Conservation (phyloP, 257 asterid species). For the Przewalskia tangutica region DNA sequence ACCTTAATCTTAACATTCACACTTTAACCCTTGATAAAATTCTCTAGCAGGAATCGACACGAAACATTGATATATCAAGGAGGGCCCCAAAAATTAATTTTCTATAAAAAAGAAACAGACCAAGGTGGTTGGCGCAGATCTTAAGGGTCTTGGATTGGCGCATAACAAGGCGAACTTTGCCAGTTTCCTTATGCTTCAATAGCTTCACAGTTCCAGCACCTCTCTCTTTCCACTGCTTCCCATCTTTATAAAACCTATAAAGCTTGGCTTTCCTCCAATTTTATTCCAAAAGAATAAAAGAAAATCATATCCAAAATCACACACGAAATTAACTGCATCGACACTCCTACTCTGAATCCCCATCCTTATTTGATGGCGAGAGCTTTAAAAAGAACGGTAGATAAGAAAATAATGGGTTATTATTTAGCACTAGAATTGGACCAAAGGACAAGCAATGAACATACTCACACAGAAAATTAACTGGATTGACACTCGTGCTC, state of each 20-base stretch:
- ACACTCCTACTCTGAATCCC: not conserved
- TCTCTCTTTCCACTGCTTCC: conserved; percentile 49
- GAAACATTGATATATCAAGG: not conserved
- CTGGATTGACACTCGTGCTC: not conserved
- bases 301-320: not conserved
- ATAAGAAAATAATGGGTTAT: not conserved
- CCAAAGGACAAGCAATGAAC: not conserved
- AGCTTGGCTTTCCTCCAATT: conserved; percentile 34
- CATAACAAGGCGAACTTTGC: conserved; percentile 45
- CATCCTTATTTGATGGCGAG: not conserved
- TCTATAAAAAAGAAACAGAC: conserved; percentile 10
- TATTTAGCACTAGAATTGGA: conserved; percentile 4
- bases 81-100: not conserved
- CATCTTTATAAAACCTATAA: conserved; percentile 39
- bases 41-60: not conserved
- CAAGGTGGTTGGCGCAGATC: conserved; percentile 46
- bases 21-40: not conserved
- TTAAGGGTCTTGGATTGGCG: conserved; percentile 43
- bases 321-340: not conserved
- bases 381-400: not conserved
- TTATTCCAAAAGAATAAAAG: not conserved
- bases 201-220: conserved; percentile 39
- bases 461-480: not conserved
- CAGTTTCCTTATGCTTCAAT: conserved; percentile 31
- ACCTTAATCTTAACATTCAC: not conserved